Evolutionary conservation across 352 stramenopile genomes (phyloP), one percentile per base, ranked within the genome.

Genomic region (Globisporangium alternatum): DNA sequence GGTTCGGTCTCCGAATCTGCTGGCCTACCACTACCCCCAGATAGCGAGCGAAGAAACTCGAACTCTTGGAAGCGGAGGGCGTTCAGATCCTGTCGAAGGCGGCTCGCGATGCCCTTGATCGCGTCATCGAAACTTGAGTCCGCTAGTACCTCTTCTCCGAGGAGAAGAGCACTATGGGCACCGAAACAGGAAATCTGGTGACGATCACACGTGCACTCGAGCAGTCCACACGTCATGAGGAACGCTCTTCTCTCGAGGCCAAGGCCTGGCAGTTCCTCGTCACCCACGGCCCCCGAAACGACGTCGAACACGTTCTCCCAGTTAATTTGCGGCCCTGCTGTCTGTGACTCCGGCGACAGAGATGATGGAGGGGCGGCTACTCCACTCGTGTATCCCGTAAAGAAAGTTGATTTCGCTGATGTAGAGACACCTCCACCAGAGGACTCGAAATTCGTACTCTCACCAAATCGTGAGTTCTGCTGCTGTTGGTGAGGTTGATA

Each of bases 21-120:
- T 21, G 39, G 19, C n/a, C 19, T 43, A 37, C 31, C 48, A 13
- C 49, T 12, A 17, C 49, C 3, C 15, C 30, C 51, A 28, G 64
- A 60, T 22, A 70, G 19, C 6, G 53, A 44, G 9, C 30, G 48
- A 33, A 71, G 58, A 43, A 68, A 60, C 43, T 33, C 65, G 17
- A 39, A 35, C n/a, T 71, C 65, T 13, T 64, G 60, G 28, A 71
- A 65, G 1, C 68, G 65, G 28, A 75, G 21, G 10, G 48, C 41
- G 15, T 49, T 63, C 3, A 73, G 15, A 21, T 51, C 31, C 44
- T 73, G 67, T 5, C 56, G 67, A 19, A 71, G 30, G 7, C 25
- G 15, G 7, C 12, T 13, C 3, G 25, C 19, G 19, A 41, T 17
- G 9, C 9, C 2, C 47, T 49, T 37, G 37, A 68, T 47, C 56